Conservation (phyloP, 768 basidiomycete species). For the Rhodotorula graminis region DNA sequence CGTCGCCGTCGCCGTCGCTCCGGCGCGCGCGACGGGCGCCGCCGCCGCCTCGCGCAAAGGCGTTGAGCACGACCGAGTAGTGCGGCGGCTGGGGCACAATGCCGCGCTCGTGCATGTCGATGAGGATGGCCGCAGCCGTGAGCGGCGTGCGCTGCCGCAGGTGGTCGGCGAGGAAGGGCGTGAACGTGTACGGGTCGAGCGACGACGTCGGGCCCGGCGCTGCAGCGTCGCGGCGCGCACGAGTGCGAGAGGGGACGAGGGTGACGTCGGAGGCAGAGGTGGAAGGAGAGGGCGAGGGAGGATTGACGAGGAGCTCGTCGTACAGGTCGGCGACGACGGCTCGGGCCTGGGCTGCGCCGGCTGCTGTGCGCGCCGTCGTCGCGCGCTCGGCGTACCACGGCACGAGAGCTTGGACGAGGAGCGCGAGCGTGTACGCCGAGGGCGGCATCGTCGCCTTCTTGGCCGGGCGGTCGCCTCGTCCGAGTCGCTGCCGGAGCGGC, state of each 20-base stretch:
- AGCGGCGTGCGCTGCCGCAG: not conserved
- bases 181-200: slow-evolving; percentile 18
- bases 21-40: not conserved
- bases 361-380: not conserved
- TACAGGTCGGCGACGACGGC: not conserved
- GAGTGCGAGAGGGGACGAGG: not conserved
- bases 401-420: slow-evolving; percentile 2
- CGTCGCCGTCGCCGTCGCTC: not conserved
- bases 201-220: not conserved
- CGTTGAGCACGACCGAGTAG: slow-evolving; percentile 8
- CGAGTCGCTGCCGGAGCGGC: not conserved
- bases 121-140: not conserved
- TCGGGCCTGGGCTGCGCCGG: not conserved
- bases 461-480: not conserved
- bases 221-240: too few relatives aligned
- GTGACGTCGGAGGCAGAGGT: not conserved
- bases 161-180: slow-evolving; percentile 3
- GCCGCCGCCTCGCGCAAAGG: slow-evolving; percentile 6
- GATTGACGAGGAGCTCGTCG: not conserved
- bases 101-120: not conserved
- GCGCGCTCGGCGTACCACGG: not conserved
- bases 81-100: slow-evolving; percentile 3
- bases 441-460: not conserved
- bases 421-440: not conserved
- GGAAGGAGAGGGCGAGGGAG: not conserved